Base-by-base conservation (phyloP, 805 yeast species). In the Yamadazyma endophytica region DNA sequence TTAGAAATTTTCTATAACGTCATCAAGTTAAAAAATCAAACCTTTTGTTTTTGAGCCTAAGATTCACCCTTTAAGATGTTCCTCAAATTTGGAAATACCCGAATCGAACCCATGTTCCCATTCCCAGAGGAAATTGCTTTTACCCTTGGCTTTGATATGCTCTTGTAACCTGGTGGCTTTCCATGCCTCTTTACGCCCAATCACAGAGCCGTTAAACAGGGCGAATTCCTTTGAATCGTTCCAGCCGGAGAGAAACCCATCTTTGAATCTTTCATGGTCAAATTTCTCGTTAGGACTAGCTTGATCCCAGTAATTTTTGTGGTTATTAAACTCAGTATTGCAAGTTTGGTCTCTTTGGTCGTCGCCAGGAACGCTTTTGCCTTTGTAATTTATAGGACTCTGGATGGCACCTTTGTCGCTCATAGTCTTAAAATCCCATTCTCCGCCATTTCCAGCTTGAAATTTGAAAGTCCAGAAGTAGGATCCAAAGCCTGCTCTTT, bases 401-500 rank as follows among this genome's bases (percentile, higher is more conserved):
- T 22, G 19, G 12, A 61, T 48, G 6, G 78, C 73, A 1, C 86
- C 87, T 31, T 61, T 58, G 14, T 80, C 77, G 13, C 70, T 62
- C 88, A 84, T 85, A 21, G 87, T 83, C 15, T 71, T 68, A 58
- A 86, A 81, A 29, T 92, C 97, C 97, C 97, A 90, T 59, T 87
- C 97, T 11, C 97, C 97, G 25, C 97, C 97, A 49, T 80, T 82
- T 2, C 97, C 97, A 35, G 77, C 68, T 51, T 82, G 75, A 50
- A 89, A 89, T 58, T 87, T 86, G 54, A 62, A 83, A 2, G 96
- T 84, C 97, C 97, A 90, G 58, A 92, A 90, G 56, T 71, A 89
- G 36, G 75, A 69, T 0, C 97, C 97, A 35, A 77, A 71, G 7
- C 67, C 54, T 1, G 90, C 80, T 21, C 81, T 58, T 22, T 70